Evolutionary conservation across 805 yeast genomes (phyloP), one percentile per base, ranked within the genome.

Genomic region (Komagataella kurtzmanii): DNA sequence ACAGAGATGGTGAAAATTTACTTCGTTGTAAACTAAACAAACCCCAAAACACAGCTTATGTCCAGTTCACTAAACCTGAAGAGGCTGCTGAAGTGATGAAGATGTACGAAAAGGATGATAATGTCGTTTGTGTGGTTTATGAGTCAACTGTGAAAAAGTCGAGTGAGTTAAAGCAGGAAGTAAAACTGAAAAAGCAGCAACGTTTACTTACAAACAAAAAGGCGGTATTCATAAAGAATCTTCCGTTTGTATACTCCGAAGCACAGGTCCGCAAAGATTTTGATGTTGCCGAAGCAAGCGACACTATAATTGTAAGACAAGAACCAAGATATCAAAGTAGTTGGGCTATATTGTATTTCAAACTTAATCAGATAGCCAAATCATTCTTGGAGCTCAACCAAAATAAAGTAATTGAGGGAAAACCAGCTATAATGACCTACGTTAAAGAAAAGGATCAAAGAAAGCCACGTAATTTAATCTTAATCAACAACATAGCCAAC

Each of bases 1-100:
- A 59, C 46, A 17, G 17, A 17, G 43, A 49, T 10, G 55, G 54
- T 45, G 68, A 67, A 6, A 57, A 56, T 17, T 58, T 66, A 8
- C 55, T 63, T 23, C 65, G 69, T 14, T 65, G 69, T 52, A 65
- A 65, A 49, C 60, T 59, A 49, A 59, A 55, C 46, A 45, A 56
- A 10, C 53, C 52, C 17, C 61, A 60, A 45, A 49, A 51, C 4
- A 60, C 61, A 14, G 73, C 73, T 6, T 73, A 72, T 54, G 65
- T 74, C 2, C 72, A 73, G 17, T 75, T 68, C 57, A 70, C 68
- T 53, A 63, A 62, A 36, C 63, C 65, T 23, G 53, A 58, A 7
- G 69, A 65, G 48, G 71, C 75, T 1, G 40, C 40, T 30, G 40
- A 30, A 30, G 40, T 30, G 40, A 30, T 30, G 40, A 30, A 30